phyloP scores from a whole-genome alignment of 139 green algal species.

The Chlorella sorokiniana region DNA sequence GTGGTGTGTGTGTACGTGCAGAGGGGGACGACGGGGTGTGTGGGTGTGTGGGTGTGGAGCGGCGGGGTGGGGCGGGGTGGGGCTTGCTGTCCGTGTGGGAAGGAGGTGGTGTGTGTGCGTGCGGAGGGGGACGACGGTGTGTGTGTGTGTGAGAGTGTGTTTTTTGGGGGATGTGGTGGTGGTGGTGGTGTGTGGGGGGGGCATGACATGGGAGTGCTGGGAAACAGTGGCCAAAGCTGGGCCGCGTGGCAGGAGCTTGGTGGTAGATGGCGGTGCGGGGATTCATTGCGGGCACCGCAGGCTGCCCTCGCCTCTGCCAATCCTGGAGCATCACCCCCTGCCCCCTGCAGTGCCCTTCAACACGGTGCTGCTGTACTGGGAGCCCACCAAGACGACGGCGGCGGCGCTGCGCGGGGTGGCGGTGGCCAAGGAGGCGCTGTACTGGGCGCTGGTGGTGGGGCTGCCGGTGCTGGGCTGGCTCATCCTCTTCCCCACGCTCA shows the following conservation, averaged over 20 bases:
- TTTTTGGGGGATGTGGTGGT: background rate
- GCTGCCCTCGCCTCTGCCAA: background rate
- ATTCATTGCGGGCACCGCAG: background rate
- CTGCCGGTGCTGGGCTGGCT: constrained; percentile 10
- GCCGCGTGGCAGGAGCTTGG: background rate
- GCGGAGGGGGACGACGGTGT: background rate
- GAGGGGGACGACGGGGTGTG: background rate
- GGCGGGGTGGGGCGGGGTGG: background rate
- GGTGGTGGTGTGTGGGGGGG: background rate
- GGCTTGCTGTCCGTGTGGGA: too few species aligned
- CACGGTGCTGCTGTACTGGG: constrained; percentile 28
- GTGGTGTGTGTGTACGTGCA: too few species aligned
- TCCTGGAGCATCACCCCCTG: background rate
- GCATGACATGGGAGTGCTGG: too few species aligned
- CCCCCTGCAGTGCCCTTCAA: constrained; percentile 21
- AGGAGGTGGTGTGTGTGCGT: background rate
- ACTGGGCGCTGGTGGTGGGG: constrained; percentile 30
- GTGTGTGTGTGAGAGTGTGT: background rate
- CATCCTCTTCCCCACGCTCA: constrained; percentile 3
- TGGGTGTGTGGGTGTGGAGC: background rate
- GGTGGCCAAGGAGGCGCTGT: constrained; percentile 5
- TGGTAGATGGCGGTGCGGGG: background rate
- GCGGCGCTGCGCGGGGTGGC: constrained; percentile 5
- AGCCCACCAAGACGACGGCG: constrained; percentile 10
- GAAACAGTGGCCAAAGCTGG: too few species aligned